These are phyloP conservation scores for Halenospora varia DNA, from an alignment of 495 filamentous ascomycete species.

Conservation along the genomic window DNA sequence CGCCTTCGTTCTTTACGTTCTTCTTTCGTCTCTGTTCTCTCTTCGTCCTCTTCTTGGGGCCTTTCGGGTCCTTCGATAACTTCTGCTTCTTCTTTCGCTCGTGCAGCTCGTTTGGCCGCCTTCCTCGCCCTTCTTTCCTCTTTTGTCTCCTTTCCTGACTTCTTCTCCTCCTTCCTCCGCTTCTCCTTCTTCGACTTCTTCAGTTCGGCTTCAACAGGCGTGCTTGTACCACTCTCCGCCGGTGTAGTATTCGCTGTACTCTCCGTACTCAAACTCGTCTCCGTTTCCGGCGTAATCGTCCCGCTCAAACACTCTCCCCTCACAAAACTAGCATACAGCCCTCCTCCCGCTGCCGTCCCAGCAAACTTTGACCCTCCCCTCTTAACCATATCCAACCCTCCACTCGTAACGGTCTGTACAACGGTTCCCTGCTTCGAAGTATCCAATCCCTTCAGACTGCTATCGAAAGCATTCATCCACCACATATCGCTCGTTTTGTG, in stretches of 20 bases:
- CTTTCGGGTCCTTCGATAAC: not conserved
- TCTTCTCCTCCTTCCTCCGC: conserved; percentile 31
- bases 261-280: no score
- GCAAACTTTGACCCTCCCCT: conserved; percentile 36
- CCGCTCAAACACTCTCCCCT: conserved; percentile 68
- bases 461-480: conserved; percentile 81
- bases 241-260: conserved; percentile 17
- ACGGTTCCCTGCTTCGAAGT: conserved; percentile 42
- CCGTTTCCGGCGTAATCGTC: conserved; percentile 48
- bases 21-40: conserved; percentile 35
- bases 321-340: conserved; percentile 81
- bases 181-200: conserved; percentile 22
- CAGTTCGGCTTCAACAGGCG: not conserved
- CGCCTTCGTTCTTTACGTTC: conserved; percentile 25
- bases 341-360: conserved; percentile 46
- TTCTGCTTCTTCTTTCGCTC: not conserved
- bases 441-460: conserved; percentile 68
- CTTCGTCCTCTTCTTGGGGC: conserved; percentile 30
- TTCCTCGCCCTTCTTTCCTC: conserved; percentile 34
- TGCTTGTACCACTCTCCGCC: not conserved
- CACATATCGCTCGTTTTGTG: conserved; percentile 66
- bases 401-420: conserved; percentile 43
- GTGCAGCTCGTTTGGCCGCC: conserved; percentile 32
- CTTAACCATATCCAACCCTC: conserved; percentile 47
- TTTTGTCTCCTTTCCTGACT: conserved; percentile 30